These are phyloP conservation scores for Spergularia marina DNA, from an alignment of 148 eudicot genomes.

Conservation along the genomic window DNA sequence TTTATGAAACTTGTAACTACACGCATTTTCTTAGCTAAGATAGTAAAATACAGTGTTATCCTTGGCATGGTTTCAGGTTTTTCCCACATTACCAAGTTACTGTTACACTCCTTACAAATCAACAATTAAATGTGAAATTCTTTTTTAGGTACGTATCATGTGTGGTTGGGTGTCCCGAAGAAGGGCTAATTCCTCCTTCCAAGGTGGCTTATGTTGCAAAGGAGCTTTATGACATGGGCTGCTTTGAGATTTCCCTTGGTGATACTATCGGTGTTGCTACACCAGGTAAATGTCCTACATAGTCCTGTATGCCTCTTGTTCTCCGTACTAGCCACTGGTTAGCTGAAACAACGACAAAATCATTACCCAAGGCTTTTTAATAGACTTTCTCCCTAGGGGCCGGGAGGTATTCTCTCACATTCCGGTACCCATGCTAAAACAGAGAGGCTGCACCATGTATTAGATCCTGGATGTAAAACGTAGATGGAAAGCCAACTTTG, in stretches of 20 bases:
- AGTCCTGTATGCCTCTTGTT: background rate
- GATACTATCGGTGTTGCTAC: slow-evolving; percentile 88
- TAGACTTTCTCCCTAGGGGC: no score
- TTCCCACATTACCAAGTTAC: no score
- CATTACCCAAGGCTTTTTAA: no score
- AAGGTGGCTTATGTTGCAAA: slow-evolving; percentile 90
- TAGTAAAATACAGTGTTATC: no score
- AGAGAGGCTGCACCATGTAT: no score
- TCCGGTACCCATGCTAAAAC: no score
- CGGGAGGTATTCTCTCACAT: no score
- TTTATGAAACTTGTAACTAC: background rate
- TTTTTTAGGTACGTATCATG: slow-evolving; percentile 82
- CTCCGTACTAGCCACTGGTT: background rate
- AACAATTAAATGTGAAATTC: background rate
- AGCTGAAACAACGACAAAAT: no score
- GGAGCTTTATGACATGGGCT: slow-evolving; percentile 88
- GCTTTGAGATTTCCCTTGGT: slow-evolving; percentile 88
- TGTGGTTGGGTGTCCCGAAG: slow-evolving; percentile 89
- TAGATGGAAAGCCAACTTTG: no score
- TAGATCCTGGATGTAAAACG: no score
- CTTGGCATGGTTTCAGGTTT: no score
- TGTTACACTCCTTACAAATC: background rate
- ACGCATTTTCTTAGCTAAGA: no score
- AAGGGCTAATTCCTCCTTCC: slow-evolving; percentile 77
- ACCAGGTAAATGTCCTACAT: slow-evolving; percentile 56